Conservation (phyloP, 23 red algal genomes). For the Pyropia yezoensis region DNA sequence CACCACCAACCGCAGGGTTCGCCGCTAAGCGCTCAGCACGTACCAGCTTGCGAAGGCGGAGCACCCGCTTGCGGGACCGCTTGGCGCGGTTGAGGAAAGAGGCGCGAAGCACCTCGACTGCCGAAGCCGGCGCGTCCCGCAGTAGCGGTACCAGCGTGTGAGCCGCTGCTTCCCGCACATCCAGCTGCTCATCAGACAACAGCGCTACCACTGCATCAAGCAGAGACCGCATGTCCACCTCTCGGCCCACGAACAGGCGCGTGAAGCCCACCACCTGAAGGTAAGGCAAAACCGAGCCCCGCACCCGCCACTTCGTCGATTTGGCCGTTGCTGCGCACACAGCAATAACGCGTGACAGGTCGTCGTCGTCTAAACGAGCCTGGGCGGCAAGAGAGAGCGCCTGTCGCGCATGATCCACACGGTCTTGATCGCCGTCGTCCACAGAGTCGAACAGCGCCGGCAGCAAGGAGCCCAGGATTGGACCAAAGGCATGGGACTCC, state of each 20-base stretch:
- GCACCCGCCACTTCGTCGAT: constrained; percentile 33
- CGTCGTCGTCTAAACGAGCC: not conserved
- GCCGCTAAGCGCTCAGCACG: not conserved
- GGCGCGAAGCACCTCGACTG: constrained; percentile 25
- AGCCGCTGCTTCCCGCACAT: constrained; percentile 79
- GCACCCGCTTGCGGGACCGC: constrained; percentile 18
- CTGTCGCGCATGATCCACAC: constrained; percentile 50
- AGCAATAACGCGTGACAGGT: constrained; percentile 18
- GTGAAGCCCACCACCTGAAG: constrained; percentile 61
- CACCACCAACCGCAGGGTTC: too few relatives aligned
- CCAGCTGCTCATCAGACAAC: constrained; percentile 50
- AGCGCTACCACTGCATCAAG: constrained; percentile 36
- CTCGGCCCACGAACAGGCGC: constrained; percentile 17
- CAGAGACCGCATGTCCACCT: constrained; percentile 14
- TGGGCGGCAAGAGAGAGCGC: constrained; percentile 58
- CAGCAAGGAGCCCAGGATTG: constrained; percentile 19
- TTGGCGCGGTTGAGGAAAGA: constrained; percentile 17
- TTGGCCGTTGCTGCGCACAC: constrained; percentile 16
- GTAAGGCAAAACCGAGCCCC: constrained; percentile 42
- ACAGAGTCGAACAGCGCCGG: constrained; percentile 46
- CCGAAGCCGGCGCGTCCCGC: constrained; percentile 27
- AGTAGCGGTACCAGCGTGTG: constrained; percentile 58
- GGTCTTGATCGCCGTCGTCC: constrained; percentile 46
- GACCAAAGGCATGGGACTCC: constrained; percentile 23
- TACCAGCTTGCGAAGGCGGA: constrained; percentile 17